Base-by-base conservation (phyloP, 202 grass and related monocot genomes). In the Panicum virgatum region DNA sequence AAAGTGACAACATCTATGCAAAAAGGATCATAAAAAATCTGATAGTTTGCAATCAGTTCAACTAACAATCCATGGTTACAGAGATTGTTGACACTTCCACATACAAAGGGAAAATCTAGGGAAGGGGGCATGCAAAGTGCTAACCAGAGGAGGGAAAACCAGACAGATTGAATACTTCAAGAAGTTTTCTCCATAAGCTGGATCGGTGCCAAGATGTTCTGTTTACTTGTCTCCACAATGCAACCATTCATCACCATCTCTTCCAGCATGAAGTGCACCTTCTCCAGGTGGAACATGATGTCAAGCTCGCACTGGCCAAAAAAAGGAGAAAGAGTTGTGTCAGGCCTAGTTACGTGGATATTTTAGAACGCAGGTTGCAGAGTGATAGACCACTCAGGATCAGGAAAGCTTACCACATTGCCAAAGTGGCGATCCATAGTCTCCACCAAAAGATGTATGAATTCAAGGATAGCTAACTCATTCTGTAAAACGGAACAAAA, bases 171-270 rank as follows among this genome's bases (percentile, higher is more conserved):
- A 86, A 10, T 22, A 89, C 32, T 79, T 73, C 87, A 96, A 46
- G 85, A 98, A 62, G 89, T 85, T 84, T 95, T 96, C 51, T 98
- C 92, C 92, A 96, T 93, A 7, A 98, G 87, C 47, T 96, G 92
- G 73, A 96, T 98, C 1, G 96, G 92, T 23, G 88, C 83, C 80
- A 98, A 89, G 80, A 96, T 98, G 54, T 93, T 98, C 69, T 85
- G 82, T 88, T 98, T 96, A 82, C 90, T 93, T 37, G 92, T 98
- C 82, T 98, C 92, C 64, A 98, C 92, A 29, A 98, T 92, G 78
- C 96, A 95, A 23, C 92, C 96, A 62, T 98, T 98, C 96, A 98
- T 93, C 38, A 98, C 96, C 92, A 98, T 98, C 82, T 98, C 96
- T 90, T 98, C 96, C 30, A 98, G 88, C 92, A 98, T 96, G 69